phyloP scores from a whole-genome alignment of 495 filamentous ascomycete species.

The Schizothecium vesticola region DNA sequence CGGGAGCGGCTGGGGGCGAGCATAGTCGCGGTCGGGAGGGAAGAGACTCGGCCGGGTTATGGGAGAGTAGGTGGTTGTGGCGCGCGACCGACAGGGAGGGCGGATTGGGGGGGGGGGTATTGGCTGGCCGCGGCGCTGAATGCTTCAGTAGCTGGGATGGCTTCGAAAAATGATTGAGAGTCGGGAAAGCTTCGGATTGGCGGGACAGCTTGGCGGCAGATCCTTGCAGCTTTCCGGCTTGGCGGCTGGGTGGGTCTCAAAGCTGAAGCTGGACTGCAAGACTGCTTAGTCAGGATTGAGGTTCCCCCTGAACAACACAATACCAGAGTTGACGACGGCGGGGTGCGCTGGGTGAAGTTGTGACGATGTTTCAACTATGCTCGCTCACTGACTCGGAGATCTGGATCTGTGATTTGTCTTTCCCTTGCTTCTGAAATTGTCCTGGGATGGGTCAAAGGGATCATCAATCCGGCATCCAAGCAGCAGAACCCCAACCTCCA shows the following conservation, averaged over 20 bases:
- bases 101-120: conserved; percentile 6
- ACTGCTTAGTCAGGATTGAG: background rate
- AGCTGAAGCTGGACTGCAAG: background rate
- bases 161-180: background rate
- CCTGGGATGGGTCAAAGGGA: background rate
- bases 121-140: background rate
- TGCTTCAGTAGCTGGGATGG: background rate
- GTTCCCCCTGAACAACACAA: background rate
- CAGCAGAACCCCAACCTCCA: background rate
- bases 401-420: background rate
- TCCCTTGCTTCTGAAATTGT: background rate
- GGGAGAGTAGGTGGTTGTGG: conserved; percentile 2
- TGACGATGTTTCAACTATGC: background rate
- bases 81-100: conserved; percentile 2
- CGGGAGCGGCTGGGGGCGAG: conserved; percentile 44
- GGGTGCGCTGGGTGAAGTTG: background rate
- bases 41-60: background rate
- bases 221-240: background rate
- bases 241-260: background rate
- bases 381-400: background rate
- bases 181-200: background rate
- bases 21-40: conserved; percentile 32
- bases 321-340: background rate
- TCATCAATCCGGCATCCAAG: background rate
- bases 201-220: background rate